Percentiles rank a stretch among this genome's conserved stretches.
Conservation (phyloP, 805 yeast species). For the Metschnikowia cerradonensis region DNA sequence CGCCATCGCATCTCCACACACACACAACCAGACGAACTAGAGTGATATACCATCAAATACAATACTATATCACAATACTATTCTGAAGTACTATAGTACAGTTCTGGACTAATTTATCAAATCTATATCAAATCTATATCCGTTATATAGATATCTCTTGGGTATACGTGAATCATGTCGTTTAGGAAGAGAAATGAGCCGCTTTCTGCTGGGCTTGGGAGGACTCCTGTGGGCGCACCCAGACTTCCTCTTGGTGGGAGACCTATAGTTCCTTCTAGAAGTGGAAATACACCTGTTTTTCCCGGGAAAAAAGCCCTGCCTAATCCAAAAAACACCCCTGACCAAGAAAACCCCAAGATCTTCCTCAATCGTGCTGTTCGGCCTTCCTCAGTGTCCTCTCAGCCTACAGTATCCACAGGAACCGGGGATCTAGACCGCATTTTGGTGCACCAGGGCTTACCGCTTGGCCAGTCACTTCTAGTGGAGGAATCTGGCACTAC, state of each 20-base stretch:
- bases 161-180: slow-evolving; percentile 38
- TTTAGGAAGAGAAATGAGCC: slow-evolving; percentile 58
- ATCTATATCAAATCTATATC: too few relatives aligned
- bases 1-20: too few relatives aligned
- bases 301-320: background rate
- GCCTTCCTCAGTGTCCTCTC: slow-evolving; percentile 75
- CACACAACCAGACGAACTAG: too few relatives aligned
- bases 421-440: slow-evolving; percentile 68
- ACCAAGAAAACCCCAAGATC: background rate
- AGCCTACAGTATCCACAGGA: slow-evolving; percentile 78
- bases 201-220: slow-evolving; percentile 15
- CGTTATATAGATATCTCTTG: too few relatives aligned
- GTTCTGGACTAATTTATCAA: too few relatives aligned
- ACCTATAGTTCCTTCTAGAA: background rate
- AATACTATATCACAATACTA: too few relatives aligned
- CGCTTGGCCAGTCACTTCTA: slow-evolving; percentile 66
- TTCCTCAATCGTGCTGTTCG: slow-evolving; percentile 31
- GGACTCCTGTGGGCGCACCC: background rate
- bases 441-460: slow-evolving; percentile 79
- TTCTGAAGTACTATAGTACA: too few relatives aligned
- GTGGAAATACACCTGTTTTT: background rate
- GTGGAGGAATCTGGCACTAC: slow-evolving; percentile 86
- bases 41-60: too few relatives aligned
- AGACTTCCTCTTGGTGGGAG: slow-evolving; percentile 3
- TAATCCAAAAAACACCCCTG: background rate